A percentile compares a stretch with the other conserved stretches of the same genome.
phyloP scores from a whole-genome alignment of 2,329 filamentous ascomycete genomes.

The Fusarium citri region DNA sequence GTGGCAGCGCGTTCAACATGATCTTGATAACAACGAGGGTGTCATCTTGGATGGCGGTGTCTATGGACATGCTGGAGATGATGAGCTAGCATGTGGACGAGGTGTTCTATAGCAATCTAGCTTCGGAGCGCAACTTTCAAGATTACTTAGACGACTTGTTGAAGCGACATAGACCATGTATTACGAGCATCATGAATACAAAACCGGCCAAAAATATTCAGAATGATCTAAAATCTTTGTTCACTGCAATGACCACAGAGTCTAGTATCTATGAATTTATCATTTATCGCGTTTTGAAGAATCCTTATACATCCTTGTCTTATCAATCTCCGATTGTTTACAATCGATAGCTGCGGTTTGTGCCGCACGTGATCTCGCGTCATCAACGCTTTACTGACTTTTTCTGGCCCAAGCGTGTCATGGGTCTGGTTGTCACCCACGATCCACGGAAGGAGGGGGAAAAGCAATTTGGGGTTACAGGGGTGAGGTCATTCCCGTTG shows the following conservation, averaged over 20 bases:
- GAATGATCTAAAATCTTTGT: neutral
- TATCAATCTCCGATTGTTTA: slow-evolving; percentile 5
- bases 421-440: slow-evolving; percentile 16
- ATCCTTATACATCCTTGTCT: neutral
- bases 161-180: neutral
- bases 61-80: slow-evolving; percentile 55
- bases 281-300: neutral
- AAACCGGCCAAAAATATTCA: neutral
- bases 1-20: slow-evolving; percentile 72
- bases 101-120: neutral
- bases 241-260: neutral
- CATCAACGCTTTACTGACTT: slow-evolving; percentile 43
- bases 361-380: slow-evolving; percentile 52
- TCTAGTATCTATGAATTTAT: neutral
- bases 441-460: slow-evolving; percentile 25
- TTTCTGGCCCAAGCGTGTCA: slow-evolving; percentile 40
- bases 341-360: slow-evolving; percentile 7
- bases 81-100: slow-evolving; percentile 56
- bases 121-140: neutral
- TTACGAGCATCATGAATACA: neutral
- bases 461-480: slow-evolving; percentile 29
- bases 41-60: slow-evolving; percentile 69
- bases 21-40: slow-evolving; percentile 67
- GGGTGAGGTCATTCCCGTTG: slow-evolving; percentile 29
- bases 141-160: neutral